Evolutionary conservation across 2,329 filamentous ascomycete genomes (phyloP), one percentile per base, ranked within the genome.

Genomic region (Colletotrichum cuscutae): DNA sequence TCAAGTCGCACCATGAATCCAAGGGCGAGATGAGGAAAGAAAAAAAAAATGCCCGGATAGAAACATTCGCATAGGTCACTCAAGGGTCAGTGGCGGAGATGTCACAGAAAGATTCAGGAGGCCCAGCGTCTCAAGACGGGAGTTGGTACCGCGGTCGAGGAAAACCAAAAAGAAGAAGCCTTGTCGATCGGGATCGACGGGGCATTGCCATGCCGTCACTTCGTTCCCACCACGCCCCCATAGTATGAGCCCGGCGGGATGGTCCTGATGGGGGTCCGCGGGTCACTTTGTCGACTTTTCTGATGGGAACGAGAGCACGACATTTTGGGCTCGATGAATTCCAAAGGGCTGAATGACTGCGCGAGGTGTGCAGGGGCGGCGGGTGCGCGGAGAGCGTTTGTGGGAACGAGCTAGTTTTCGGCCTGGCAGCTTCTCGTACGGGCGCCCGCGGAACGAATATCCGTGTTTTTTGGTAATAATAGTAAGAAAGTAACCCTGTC

Each of bases 161-260:
- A 15, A 42, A 42, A 46, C 62, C 56, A 67, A 26, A 22, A 35
- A 19, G 37, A 37, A 37, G 35, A 42, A 42, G 37, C 15, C 54
- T 54, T 42, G 65, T 30, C 66, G 66, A 72, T 72, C 70, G 60
- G 60, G 70, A 72, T 72, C 66, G 54, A 65, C 70, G 54, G 42
- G 42, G 42, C 42, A n/a, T 49, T 49, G 46, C 15, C 26, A 68
- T 72, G 70, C 70, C 66, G 66, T 70, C 70, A 70, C 62, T 19
- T 11, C 61, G 68, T 59, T 28, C 37, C 42, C 58, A 42, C 37
- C 37, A 42, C 15, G 19, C 56, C 37, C 30, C 28, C 54, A 26
- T 26, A 32, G 22, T n/a, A 13, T 35, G 53, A 53, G 53, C 58
- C 69, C 69, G 28, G 53, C 69, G 59, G 65, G 7, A 24, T 22